Conservation (phyloP, 352 stramenopile genomes). For the Globisporangium orthogonon region DNA sequence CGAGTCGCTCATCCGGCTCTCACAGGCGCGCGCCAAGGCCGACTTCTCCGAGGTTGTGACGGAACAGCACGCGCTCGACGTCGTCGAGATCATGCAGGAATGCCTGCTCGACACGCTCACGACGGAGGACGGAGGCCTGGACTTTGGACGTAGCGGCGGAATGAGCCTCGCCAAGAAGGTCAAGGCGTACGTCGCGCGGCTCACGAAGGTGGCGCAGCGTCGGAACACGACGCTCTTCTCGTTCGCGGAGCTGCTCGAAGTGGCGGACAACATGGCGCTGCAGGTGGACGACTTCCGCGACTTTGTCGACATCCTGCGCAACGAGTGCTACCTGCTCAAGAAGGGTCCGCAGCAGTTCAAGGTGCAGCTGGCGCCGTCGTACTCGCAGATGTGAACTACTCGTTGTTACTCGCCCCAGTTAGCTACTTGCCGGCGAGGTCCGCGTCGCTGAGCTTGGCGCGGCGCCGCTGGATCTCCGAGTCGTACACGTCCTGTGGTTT, state of each 20-base stretch:
- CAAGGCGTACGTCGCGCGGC: slow-evolving; percentile 74
- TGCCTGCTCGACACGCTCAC: slow-evolving; percentile 88
- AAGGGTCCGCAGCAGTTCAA: slow-evolving; percentile 77
- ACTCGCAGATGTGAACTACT: slow-evolving; percentile 17
- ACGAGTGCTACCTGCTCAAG: slow-evolving; percentile 83
- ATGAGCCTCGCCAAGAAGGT: slow-evolving; percentile 72
- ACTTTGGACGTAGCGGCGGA: slow-evolving; percentile 71
- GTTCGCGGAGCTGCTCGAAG: slow-evolving; percentile 67
- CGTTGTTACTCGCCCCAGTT: no score
- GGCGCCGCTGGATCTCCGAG: slow-evolving; percentile 53
- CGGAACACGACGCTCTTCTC: slow-evolving; percentile 65
- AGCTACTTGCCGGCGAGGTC: slow-evolving; percentile 17
- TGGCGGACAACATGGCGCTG: slow-evolving; percentile 65
- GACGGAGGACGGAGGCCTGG: slow-evolving; percentile 84
- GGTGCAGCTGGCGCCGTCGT: slow-evolving; percentile 50
- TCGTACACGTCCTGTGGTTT: slow-evolving; percentile 77
- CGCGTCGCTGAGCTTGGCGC: slow-evolving; percentile 53
- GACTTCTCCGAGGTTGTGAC: slow-evolving; percentile 93
- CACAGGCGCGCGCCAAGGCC: slow-evolving; percentile 91
- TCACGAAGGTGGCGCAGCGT: slow-evolving; percentile 59
- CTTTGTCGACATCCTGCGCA: slow-evolving; percentile 82
- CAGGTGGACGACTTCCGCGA: slow-evolving; percentile 78
- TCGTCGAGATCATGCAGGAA: slow-evolving; percentile 95
- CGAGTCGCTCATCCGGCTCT: slow-evolving; percentile 90
- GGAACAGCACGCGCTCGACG: slow-evolving; percentile 92